Base-by-base conservation (phyloP, 441 rosid species). In the Populus hybrid region DNA sequence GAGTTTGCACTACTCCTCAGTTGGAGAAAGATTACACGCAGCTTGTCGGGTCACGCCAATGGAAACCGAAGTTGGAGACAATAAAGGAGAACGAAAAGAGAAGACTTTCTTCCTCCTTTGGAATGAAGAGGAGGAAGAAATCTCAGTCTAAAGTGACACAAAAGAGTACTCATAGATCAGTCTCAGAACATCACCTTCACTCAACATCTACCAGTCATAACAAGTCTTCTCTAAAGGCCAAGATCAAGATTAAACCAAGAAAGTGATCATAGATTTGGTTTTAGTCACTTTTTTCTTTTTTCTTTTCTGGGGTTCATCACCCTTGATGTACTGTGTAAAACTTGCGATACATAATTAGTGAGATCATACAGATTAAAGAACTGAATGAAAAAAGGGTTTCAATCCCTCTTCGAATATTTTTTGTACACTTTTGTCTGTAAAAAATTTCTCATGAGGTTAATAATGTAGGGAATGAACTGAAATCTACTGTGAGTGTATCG, bases 61-160 rank as follows among this genome's bases (percentile, higher is more conserved):
- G 98, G 98, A 89, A 89, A 68, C 98, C 98, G 0, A 90, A 90
- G 91, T 88, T 94, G 32, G 98, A 92, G 80, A 89, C 95, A 1
- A 91, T 94, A 23, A 84, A 30, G 34, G 98, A 94, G 84, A 83
- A 71, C 5, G 80, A 81, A 81, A 89, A 82, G 88, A 82, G 82
- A 70, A 87, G 73, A 68, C 63, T 84, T 18, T 53, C 61, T 79
- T 80, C 82, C 61, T 80, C 88, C 7, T 78, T 90, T 77, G 90
- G 92, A 53, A 85, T 84, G 81, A 87, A 80, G 84, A 86, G 82
- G 40, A 84, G 80, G 79, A 87, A 81, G 81, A 85, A 86, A 67
- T 69, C 79, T 67, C 88, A 83, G 19, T 69, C 74, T 10, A 73
- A 75, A 30, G 69, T 53, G 5, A 76, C 57, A 28, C 82, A 50